These are phyloP conservation scores for Aureobasidium sp. DNA, from an alignment of 2,329 filamentous ascomycete genomes.

Conservation along the genomic window DNA sequence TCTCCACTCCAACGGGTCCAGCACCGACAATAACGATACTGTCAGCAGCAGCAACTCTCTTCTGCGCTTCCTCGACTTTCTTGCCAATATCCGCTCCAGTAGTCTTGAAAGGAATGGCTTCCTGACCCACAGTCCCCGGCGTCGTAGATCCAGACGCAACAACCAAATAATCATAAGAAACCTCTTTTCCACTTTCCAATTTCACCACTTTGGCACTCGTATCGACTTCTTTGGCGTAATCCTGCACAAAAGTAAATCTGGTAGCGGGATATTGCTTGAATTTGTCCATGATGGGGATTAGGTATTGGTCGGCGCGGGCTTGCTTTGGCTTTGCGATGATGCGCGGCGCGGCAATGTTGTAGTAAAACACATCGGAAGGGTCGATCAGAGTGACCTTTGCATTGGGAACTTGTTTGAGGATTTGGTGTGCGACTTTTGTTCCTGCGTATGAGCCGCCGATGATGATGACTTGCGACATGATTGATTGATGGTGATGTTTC, in stretches of 20 bases:
- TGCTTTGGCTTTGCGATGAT: constrained; percentile 9
- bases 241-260: constrained; percentile 42
- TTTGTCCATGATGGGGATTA: constrained; percentile 29
- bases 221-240: constrained; percentile 37
- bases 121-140: constrained; percentile 5
- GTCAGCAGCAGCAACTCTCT: not conserved
- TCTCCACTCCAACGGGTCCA: constrained; percentile 1
- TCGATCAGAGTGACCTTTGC: constrained; percentile 6
- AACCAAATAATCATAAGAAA: constrained; percentile 41
- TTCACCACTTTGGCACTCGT: constrained; percentile 31
- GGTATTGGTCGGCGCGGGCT: constrained; percentile 1
- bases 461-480: constrained; percentile 3
- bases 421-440: constrained; percentile 7
- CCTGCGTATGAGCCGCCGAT: constrained; percentile 8
- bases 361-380: constrained; percentile 9
- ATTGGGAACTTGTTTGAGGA: not conserved
- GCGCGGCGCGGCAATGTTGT: constrained; percentile 6
- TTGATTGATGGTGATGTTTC: not conserved
- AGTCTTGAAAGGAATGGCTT: constrained; percentile 11
- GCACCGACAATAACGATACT: constrained; percentile 4
- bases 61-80: constrained; percentile 2
- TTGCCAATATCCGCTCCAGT: constrained; percentile 1
- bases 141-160: constrained; percentile 43
- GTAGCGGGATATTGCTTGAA: constrained; percentile 38
- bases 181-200: constrained; percentile 24